Evolutionary conservation across 257 asterid genomes (phyloP).

Genomic region (Solanum virginianum): DNA sequence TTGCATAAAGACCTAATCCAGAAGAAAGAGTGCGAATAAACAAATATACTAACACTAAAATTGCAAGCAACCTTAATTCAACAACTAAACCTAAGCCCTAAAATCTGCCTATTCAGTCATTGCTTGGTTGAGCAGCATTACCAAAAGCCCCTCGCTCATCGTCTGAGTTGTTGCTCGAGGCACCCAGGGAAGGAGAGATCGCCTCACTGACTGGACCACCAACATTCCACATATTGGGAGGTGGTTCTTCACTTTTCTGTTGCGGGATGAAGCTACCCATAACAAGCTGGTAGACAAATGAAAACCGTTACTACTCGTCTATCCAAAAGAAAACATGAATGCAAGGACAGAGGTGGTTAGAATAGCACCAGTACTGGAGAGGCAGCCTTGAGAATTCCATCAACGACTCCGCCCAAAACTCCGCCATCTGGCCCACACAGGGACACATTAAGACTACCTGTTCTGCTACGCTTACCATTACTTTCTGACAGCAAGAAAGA

Average conservation of each 20-base stretch:
- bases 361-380: slow-evolving; percentile 55
- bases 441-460: slow-evolving; percentile 46
- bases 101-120: background rate
- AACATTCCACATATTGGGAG: slow-evolving; percentile 37
- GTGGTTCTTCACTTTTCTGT: slow-evolving; percentile 28
- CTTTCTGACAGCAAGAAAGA: slow-evolving; percentile 51
- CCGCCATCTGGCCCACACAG: background rate
- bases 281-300: slow-evolving; percentile 35
- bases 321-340: background rate
- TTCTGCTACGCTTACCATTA: slow-evolving; percentile 32
- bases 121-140: slow-evolving; percentile 29
- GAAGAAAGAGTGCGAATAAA: too few relatives aligned
- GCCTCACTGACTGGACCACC: slow-evolving; percentile 20
- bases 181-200: slow-evolving; percentile 50
- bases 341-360: background rate
- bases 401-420: background rate
- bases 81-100: background rate
- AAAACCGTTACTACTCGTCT: background rate
- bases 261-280: slow-evolving; percentile 77
- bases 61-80: background rate
- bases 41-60: background rate
- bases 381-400: slow-evolving; percentile 33
- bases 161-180: slow-evolving; percentile 48
- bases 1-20: too few relatives aligned
- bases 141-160: slow-evolving; percentile 27